A percentile compares a stretch with the other conserved stretches of the same genome.
Evolutionary conservation across 2,329 filamentous ascomycete genomes (phyloP).

Genomic region (Chaetomiaceae sp.): DNA sequence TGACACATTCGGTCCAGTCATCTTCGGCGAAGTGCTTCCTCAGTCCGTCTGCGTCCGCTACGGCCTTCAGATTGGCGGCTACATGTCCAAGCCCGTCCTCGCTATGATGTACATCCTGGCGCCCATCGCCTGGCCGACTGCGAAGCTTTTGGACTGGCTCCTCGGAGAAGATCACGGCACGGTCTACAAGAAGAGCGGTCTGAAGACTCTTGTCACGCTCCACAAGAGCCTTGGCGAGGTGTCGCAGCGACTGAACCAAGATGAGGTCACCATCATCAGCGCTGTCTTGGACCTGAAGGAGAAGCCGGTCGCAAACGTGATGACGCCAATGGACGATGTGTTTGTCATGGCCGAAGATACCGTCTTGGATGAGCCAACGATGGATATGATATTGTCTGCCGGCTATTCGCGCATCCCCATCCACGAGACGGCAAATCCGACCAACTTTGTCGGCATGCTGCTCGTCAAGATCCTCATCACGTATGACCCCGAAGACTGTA

Average conservation of each 20-base stretch:
- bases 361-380: slow-evolving; percentile 84
- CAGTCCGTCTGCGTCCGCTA: slow-evolving; percentile 96
- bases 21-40: slow-evolving; percentile 94
- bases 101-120: slow-evolving; percentile 86
- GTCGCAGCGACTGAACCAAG: slow-evolving; percentile 85
- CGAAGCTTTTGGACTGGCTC: slow-evolving; percentile 88
- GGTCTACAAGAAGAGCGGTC: slow-evolving; percentile 93
- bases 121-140: slow-evolving; percentile 87
- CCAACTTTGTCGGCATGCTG: slow-evolving; percentile 95
- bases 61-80: slow-evolving; percentile 88
- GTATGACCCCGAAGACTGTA: slow-evolving; percentile 90
- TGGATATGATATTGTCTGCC: slow-evolving; percentile 86
- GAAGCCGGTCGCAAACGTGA: slow-evolving; percentile 89
- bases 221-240: slow-evolving; percentile 86
- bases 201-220: slow-evolving; percentile 92
- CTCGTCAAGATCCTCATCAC: slow-evolving; percentile 98
- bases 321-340: slow-evolving; percentile 98
- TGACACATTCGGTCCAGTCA: slow-evolving; percentile 53
- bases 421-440: slow-evolving; percentile 72
- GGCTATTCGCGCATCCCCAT: slow-evolving; percentile 97
- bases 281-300: slow-evolving; percentile 94
- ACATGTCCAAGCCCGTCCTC: slow-evolving; percentile 83
- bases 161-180: slow-evolving; percentile 94
- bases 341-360: slow-evolving; percentile 97
- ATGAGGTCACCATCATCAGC: slow-evolving; percentile 98